phyloP scores from a whole-genome alignment of 2,329 filamentous ascomycete genomes.

The Aspergillus sp. region DNA sequence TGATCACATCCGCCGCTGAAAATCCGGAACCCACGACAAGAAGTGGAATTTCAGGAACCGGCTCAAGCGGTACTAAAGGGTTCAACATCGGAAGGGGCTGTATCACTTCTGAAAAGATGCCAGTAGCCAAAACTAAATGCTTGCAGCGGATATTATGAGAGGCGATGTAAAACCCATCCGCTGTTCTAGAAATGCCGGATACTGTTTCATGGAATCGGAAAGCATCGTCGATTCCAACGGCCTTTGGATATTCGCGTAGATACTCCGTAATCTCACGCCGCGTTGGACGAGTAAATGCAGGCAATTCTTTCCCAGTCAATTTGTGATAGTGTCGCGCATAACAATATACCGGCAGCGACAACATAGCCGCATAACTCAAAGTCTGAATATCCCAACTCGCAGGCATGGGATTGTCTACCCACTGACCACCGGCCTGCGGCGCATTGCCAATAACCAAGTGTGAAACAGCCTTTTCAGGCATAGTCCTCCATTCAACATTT shows the following conservation, averaged over 20 bases:
- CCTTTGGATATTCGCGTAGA: constrained; percentile 47
- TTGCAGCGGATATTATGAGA: constrained; percentile 50
- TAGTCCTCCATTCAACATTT: constrained; percentile 49
- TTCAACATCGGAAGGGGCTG: constrained; percentile 45
- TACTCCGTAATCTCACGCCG: constrained; percentile 51
- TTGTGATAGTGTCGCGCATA: constrained; percentile 48
- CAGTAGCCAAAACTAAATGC: constrained; percentile 53
- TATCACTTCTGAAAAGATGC: constrained; percentile 51
- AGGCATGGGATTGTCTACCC: constrained; percentile 49
- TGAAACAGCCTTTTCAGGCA: constrained; percentile 45
- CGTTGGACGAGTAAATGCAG: constrained; percentile 50
- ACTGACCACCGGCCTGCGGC: constrained; percentile 50
- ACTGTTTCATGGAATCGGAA: constrained; percentile 41
- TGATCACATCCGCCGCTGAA: constrained; percentile 55
- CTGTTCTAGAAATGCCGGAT: constrained; percentile 38
- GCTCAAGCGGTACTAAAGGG: constrained; percentile 35
- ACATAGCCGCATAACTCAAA: constrained; percentile 56
- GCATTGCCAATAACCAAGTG: constrained; percentile 52
- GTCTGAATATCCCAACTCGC: constrained; percentile 53
- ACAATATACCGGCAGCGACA: constrained; percentile 54
- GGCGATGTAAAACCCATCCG: constrained; percentile 44
- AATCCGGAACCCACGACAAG: constrained; percentile 57
- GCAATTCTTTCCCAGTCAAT: constrained; percentile 35
- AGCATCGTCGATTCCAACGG: constrained; percentile 45
- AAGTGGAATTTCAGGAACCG: constrained; percentile 33